A percentile compares a stretch with the other conserved stretches of the same genome.
Conservation (phyloP, 805 yeast species). For the Wickerhamomyces ciferrii region DNA sequence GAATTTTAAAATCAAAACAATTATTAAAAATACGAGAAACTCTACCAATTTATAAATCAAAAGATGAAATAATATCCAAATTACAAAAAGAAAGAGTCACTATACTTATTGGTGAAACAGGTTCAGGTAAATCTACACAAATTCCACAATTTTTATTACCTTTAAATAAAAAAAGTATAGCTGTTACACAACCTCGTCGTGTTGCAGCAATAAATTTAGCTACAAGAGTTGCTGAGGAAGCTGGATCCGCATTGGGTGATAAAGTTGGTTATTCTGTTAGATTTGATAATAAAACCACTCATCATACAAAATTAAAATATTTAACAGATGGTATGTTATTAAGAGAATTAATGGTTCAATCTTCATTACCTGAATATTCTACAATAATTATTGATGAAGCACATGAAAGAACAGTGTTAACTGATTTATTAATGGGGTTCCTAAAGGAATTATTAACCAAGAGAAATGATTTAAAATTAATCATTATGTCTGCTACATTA, state of each 20-base stretch:
- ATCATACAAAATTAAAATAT: constrained; percentile 69
- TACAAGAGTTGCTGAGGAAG: constrained; percentile 85
- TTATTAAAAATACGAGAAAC: constrained; percentile 48
- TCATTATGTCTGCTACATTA: constrained; percentile 95
- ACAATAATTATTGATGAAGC: constrained; percentile 92
- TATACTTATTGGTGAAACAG: constrained; percentile 91
- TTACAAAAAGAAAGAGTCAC: constrained; percentile 59
- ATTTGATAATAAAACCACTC: constrained; percentile 65
- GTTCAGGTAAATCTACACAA: constrained; percentile 97
- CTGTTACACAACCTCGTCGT: constrained; percentile 95
- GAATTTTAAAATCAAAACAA: constrained; percentile 32
- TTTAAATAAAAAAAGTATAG: constrained; percentile 48
- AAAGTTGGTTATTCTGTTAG: constrained; percentile 92
- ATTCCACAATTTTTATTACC: constrained; percentile 86
- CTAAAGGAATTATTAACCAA: constrained; percentile 58
- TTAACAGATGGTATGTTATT: constrained; percentile 97
- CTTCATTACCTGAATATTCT: constrained; percentile 55
- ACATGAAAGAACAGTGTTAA: constrained; percentile 90
- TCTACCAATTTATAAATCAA: constrained; percentile 75
- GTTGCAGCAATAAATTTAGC: constrained; percentile 97
- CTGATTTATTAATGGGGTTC: constrained; percentile 88
- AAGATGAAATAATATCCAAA: constrained; percentile 53
- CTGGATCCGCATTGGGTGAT: constrained; percentile 69
- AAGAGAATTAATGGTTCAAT: constrained; percentile 82
- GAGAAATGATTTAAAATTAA: constrained; percentile 55